Evolutionary conservation across 2,329 filamentous ascomycete genomes (phyloP), one percentile per base, ranked within the genome.

Genomic region (Cladophialophora carrionii): DNA sequence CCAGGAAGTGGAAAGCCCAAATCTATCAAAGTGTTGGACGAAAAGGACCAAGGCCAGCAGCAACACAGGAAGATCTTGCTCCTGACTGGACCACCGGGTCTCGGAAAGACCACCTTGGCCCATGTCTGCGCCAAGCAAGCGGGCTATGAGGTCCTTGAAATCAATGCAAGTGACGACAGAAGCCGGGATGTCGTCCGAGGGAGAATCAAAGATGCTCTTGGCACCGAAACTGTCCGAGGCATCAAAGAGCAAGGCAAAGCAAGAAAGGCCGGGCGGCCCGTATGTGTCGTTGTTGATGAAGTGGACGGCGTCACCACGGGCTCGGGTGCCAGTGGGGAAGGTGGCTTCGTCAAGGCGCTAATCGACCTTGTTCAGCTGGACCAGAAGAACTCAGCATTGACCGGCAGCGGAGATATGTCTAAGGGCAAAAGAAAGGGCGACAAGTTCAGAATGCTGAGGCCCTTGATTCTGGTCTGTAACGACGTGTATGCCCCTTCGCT

Each of bases 81-180:
- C 73, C 81, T 99, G 17, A 93, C 94, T 0, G 96, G 95, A 0
- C 92, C 95, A 0, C 95, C 95, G 0, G 95, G 95, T 1, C 81
- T 99, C 10, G 95, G 95, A 31, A 99, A 99, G 80, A 99, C 95
- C 0, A 99, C 95, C 0, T 78, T 99, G 55, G 95, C 95, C 1
- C 95, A 99, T 77, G 95, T 99, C 0, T 98, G 95, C 75, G 96
- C 96, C 0, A 88, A 84, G 71, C 95, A 99, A 78, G 95, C 95
- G 4, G 95, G 95, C 0, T 99, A 99, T 73, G 95, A 98, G 73
- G 90, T 96, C 0, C 85, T 98, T 74, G 95, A 99, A 76, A 96
- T 99, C 78, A 99, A 99, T 73, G 95, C 96, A 8, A 98, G 94
- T 72, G 95, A 99, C 74, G 96, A 99, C 74, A 85, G 95, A 72